These are phyloP conservation scores for Acarospora socialis DNA, from an alignment of 2,329 filamentous ascomycete genomes.

Conservation along the genomic window DNA sequence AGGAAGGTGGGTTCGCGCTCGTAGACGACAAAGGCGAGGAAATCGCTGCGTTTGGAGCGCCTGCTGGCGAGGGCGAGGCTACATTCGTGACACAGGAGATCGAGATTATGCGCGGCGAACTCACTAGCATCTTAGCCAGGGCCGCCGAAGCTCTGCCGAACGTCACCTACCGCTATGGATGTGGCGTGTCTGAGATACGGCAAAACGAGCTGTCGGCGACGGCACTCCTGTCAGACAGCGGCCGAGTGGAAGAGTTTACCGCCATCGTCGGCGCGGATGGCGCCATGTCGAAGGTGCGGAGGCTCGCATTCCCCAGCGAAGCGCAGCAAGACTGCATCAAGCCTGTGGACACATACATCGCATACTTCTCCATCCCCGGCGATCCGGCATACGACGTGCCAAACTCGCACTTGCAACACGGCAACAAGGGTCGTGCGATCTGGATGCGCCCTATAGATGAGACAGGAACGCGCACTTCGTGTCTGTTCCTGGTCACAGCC, in stretches of 20 bases:
- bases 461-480: no score
- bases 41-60: conserved; percentile 19
- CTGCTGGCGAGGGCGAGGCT: conserved; percentile 18
- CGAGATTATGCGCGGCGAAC: conserved; percentile 14
- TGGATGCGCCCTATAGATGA: conserved; percentile 10
- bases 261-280: conserved; percentile 36
- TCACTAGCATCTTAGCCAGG: conserved; percentile 13
- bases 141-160: conserved; percentile 13
- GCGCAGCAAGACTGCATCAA: conserved; percentile 10
- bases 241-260: conserved; percentile 14
- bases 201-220: conserved; percentile 11
- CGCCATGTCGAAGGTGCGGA: conserved; percentile 32
- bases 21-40: conserved; percentile 16
- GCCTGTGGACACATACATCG: conserved; percentile 9
- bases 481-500: conserved; percentile 23
- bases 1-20: conserved; percentile 10
- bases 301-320: conserved; percentile 22
- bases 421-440: no score
- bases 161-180: conserved; percentile 12
- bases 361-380: conserved; percentile 14
- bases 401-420: no score
- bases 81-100: conserved; percentile 15
- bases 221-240: conserved; percentile 18
- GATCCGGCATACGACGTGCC: conserved; percentile 14
- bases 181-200: conserved; percentile 9